These are phyloP conservation scores for Aphanomyces astaci DNA, from an alignment of 352 stramenopile species.

Conservation along the genomic window DNA sequence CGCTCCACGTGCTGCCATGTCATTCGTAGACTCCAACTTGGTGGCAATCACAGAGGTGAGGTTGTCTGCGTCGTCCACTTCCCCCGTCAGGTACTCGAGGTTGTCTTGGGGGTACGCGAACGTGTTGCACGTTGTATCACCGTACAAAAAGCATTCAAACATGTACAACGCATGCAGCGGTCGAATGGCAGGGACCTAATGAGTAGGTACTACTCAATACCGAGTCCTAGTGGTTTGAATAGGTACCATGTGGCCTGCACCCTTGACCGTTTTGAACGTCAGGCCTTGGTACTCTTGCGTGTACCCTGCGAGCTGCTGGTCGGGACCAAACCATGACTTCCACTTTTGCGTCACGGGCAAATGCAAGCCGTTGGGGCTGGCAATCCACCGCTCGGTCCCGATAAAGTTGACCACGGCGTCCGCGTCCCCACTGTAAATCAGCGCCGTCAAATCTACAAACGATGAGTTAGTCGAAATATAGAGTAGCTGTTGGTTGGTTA, in stretches of 20 bases:
- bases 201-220: background rate
- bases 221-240: background rate
- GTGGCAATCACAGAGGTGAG: background rate
- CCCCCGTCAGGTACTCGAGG: slow-evolving; percentile 31
- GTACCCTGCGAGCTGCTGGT: slow-evolving; percentile 74
- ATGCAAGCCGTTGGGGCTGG: slow-evolving; percentile 40
- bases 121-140: slow-evolving; percentile 30
- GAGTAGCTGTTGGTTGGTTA: too few species aligned
- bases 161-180: slow-evolving; percentile 24
- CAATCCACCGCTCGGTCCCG: slow-evolving; percentile 56
- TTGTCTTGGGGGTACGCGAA: slow-evolving; percentile 47
- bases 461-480: background rate
- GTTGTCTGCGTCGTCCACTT: background rate
- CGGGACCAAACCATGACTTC: slow-evolving; percentile 46
- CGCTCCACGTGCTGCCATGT: too few species aligned
- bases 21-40: too few species aligned
- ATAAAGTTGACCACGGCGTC: slow-evolving; percentile 73
- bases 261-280: slow-evolving; percentile 86
- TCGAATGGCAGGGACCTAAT: slow-evolving; percentile 31
- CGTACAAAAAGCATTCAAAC: slow-evolving; percentile 26
- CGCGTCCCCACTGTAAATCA: slow-evolving; percentile 64
- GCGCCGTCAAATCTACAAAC: slow-evolving; percentile 29
- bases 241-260: slow-evolving; percentile 88
- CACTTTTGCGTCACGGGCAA: slow-evolving; percentile 36
- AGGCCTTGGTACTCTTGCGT: slow-evolving; percentile 74